Conservation (phyloP, 257 asterid species). For the Nicotiana tabacum region DNA sequence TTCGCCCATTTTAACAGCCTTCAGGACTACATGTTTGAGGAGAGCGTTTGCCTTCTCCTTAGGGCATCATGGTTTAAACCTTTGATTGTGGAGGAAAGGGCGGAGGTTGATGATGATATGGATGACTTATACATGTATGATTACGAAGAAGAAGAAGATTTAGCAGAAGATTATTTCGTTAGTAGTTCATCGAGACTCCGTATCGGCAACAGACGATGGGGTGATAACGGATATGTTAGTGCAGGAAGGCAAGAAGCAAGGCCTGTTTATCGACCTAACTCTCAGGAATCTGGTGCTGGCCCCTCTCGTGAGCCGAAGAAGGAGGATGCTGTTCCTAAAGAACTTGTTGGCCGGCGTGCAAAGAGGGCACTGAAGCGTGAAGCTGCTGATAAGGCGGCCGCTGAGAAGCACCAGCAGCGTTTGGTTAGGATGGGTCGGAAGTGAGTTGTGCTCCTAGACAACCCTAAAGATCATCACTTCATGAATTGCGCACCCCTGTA, state of each 20-base stretch:
- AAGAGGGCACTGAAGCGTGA: constrained; percentile 80
- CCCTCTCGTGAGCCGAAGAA: constrained; percentile 69
- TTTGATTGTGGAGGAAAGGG: constrained; percentile 56
- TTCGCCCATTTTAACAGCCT: constrained; percentile 34
- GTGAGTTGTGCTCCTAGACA: constrained; percentile 7
- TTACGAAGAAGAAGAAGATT: constrained; percentile 41
- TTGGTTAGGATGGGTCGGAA: constrained; percentile 56
- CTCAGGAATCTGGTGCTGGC: constrained; percentile 42
- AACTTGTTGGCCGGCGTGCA: constrained; percentile 75
- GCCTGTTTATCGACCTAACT: constrained; percentile 35
- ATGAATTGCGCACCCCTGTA: neutral
- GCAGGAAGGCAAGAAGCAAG: constrained; percentile 90
- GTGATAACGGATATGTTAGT: constrained; percentile 78
- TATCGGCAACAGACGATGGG: constrained; percentile 83
- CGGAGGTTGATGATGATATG: constrained; percentile 43
- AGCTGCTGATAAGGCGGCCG: constrained; percentile 79
- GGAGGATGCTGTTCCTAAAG: constrained; percentile 36
- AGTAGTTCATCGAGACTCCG: constrained; percentile 50
- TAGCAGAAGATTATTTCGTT: constrained; percentile 47
- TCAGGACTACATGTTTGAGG: constrained; percentile 87
- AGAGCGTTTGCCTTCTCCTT: constrained; percentile 89
- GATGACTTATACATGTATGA: constrained; percentile 38
- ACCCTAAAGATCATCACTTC: neutral
- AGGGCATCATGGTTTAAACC: constrained; percentile 91
- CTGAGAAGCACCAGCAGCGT: constrained; percentile 66